A percentile compares a stretch with the other conserved stretches of the same genome.
phyloP scores from a whole-genome alignment of 192 early-diverging fungal species.

The Coemansia sp. region DNA sequence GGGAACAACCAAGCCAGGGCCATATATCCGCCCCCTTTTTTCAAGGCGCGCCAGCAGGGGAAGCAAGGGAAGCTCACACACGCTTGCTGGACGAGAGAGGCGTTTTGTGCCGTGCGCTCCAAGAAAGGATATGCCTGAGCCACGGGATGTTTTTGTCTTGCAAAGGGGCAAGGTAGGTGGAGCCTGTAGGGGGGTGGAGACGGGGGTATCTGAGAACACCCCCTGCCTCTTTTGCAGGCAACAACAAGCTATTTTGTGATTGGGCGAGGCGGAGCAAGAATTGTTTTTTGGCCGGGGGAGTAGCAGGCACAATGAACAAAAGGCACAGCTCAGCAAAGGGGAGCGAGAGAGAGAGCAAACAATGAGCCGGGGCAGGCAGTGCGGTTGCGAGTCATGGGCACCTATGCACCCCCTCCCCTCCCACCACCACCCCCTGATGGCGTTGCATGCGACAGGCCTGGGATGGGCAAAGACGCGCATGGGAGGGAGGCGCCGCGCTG shows the following conservation, averaged over 20 bases:
- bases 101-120: slow-evolving; percentile 1
- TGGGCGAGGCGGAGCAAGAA: slow-evolving; percentile 14
- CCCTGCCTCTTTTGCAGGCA: not conserved
- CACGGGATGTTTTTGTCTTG: not conserved
- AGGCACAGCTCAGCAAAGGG: slow-evolving; percentile 8
- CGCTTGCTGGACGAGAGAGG: not conserved
- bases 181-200: not conserved
- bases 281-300: slow-evolving; percentile 25
- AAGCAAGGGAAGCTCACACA: not conserved
- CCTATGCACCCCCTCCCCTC: slow-evolving; percentile 8
- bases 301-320: slow-evolving; percentile 16
- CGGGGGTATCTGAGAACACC: not conserved
- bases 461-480: slow-evolving; percentile 2
- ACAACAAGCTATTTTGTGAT: slow-evolving; percentile 12
- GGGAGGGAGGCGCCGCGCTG: slow-evolving; percentile 6
- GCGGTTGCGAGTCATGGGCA: slow-evolving; percentile 38
- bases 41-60: not conserved
- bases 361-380: slow-evolving; percentile 30
- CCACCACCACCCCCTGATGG: not conserved
- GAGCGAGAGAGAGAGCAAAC: slow-evolving; percentile 13
- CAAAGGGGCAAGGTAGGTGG: not conserved
- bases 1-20: not conserved
- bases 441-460: not conserved
- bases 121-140: slow-evolving; percentile 1
- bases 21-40: not conserved